Base-by-base conservation (phyloP, 2,329 filamentous ascomycete species). In the Botrytis tulipae region DNA sequence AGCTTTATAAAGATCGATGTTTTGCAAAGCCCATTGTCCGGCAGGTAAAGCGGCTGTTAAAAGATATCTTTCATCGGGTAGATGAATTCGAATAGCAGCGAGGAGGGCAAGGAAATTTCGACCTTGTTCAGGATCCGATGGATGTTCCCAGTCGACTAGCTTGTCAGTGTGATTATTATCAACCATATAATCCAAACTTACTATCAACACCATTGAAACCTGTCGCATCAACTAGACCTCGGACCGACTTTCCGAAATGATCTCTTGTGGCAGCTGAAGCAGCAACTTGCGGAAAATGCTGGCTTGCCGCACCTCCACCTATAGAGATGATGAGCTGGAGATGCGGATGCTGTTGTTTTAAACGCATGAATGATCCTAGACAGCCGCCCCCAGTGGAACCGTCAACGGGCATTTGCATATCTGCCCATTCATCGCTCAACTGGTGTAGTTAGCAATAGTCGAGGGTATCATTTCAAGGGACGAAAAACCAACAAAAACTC, bases 101-200 rank as follows among this genome's bases (percentile, higher is more conserved):
- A 95, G 86, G 40, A 96, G 86, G 29, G 87, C 85, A 62, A 94
- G 82, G 80, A 94, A 95, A 81, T 94, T 87, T 75, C 86, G 84
- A 37, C 92, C 92, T 82, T 95, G 88, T 71, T 89, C 84, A 2
- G 85, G 80, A 79, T 92, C 86, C 72, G 86, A 86, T 3, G 93
- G 93, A 78, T 93, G 92, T 80, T 94, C 90, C 93, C 93, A 96
- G 78, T 92, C 91, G 80, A 96, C 93, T 95, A 63, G 40, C 16
- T 68, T 18, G 48, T 74, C 61, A 74, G 48, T 40, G 29, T 51
- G n/a, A 20, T 29, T 22, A 20, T 62, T 25, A 10, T 57, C 66
- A 32, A 48, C n/a, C 37, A 54, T 22, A 42, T 10, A 29, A 29
- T 29, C 22, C 5, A 63, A 42, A 79, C 87, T 81, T 84, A 95